These are phyloP conservation scores for Asterionellopsis glacialis DNA, from an alignment of 108 stramenopile species.

Conservation along the genomic window DNA sequence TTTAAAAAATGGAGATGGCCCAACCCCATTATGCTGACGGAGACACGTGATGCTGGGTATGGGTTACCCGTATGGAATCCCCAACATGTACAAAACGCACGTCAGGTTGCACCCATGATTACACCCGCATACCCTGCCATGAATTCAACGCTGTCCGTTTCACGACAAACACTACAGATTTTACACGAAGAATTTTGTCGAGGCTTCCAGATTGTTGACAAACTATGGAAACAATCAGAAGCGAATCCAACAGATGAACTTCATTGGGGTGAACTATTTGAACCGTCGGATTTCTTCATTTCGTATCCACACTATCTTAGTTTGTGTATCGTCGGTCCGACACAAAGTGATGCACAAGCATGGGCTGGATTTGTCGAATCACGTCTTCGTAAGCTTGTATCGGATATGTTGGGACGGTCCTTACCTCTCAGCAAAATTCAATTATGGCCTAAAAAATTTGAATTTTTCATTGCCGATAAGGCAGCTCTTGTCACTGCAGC, in stretches of 20 bases:
- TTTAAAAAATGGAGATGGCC: slow-evolving; percentile 90
- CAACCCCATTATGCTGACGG: slow-evolving; percentile 82
- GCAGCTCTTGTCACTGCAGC: slow-evolving; percentile 66
- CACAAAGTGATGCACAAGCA: slow-evolving; percentile 81
- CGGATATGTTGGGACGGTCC: slow-evolving; percentile 69
- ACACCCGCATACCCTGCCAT: slow-evolving; percentile 99
- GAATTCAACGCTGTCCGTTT: slow-evolving; percentile 92
- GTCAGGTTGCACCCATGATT: slow-evolving; percentile 93
- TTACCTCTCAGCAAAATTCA: slow-evolving; percentile 80
- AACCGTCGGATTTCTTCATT: slow-evolving; percentile 95
- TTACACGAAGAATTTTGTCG: slow-evolving; percentile 84
- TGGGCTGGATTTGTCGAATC: slow-evolving; percentile 95
- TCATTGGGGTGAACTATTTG: slow-evolving; percentile 83
- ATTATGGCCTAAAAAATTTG: slow-evolving; percentile 88
- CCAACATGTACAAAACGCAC: slow-evolving; percentile 40
- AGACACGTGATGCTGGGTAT: slow-evolving; percentile 78
- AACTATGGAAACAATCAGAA: slow-evolving; percentile 69
- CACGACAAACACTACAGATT: slow-evolving; percentile 79
- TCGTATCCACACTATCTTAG: slow-evolving; percentile 92
- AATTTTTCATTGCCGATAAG: slow-evolving; percentile 75
- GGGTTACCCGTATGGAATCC: slow-evolving; percentile 79
- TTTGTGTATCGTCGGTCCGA: slow-evolving; percentile 87
- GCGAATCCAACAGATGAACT: slow-evolving; percentile 28
- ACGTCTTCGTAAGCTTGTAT: slow-evolving; percentile 83
- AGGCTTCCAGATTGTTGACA: slow-evolving; percentile 66